A percentile compares a stretch with the other conserved stretches of the same genome.
These are phyloP conservation scores for Neocatenulostroma microsporum DNA, from an alignment of 2,329 filamentous ascomycete species.

Conservation along the genomic window DNA sequence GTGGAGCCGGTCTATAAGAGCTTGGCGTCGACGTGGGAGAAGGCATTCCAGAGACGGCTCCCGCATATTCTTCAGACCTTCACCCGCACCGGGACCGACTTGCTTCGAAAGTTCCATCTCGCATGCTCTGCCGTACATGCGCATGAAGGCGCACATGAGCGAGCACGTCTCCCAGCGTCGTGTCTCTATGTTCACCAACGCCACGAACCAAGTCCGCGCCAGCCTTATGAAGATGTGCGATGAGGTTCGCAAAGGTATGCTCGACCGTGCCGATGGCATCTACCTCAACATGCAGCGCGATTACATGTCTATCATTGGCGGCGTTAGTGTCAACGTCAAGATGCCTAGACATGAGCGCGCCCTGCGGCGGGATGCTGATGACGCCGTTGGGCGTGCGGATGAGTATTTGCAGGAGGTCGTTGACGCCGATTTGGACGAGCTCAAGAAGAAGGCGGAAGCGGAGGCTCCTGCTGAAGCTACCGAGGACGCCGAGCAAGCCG, in stretches of 20 bases:
- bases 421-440: too few species aligned
- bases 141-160: slow-evolving; percentile 48
- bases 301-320: slow-evolving; percentile 31
- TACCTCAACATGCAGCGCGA: slow-evolving; percentile 30
- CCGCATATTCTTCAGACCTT: slow-evolving; percentile 36
- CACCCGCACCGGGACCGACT: slow-evolving; percentile 23
- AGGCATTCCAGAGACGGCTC: slow-evolving; percentile 36
- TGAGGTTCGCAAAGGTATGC: slow-evolving; percentile 37
- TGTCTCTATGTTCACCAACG: slow-evolving; percentile 44
- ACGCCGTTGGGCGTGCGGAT: too few species aligned
- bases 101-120: slow-evolving; percentile 36
- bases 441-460: too few species aligned
- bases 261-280: slow-evolving; percentile 41
- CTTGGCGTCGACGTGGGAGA: slow-evolving; percentile 38
- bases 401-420: too few species aligned
- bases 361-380: too few species aligned
- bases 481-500: too few species aligned
- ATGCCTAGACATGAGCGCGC: slow-evolving; percentile 18
- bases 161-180: slow-evolving; percentile 36
- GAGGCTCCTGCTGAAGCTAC: too few species aligned
- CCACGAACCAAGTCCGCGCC: slow-evolving; percentile 35
- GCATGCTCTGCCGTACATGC: too few species aligned
- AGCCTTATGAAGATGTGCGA: slow-evolving; percentile 37
- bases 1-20: slow-evolving; percentile 33
- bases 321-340: slow-evolving; percentile 10